Evolutionary conservation across 1,139 yeast species (phyloP).

Genomic region (Saccharomycopsis hybrid): DNA sequence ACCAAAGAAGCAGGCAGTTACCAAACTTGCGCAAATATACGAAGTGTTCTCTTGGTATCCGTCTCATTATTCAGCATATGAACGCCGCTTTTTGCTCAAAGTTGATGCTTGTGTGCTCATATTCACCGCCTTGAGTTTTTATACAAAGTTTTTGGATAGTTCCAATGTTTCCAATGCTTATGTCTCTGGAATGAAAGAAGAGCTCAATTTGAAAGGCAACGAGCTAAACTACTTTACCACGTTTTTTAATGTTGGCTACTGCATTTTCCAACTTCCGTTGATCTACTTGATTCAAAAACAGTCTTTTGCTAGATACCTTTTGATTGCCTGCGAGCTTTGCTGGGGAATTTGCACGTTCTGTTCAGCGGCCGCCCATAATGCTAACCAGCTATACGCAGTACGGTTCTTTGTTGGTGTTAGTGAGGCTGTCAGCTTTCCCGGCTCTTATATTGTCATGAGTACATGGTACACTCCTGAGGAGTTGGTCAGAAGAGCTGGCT

Average conservation of each 20-base stretch:
- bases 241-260: constrained; percentile 46
- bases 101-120: constrained; percentile 54
- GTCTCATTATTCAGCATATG: constrained; percentile 22
- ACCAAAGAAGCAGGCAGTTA: neutral
- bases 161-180: constrained; percentile 59
- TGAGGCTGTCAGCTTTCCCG: constrained; percentile 56
- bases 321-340: constrained; percentile 41
- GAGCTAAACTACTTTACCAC: constrained; percentile 53
- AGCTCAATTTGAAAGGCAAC: constrained; percentile 49
- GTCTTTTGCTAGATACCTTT: constrained; percentile 43
- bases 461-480: constrained; percentile 57
- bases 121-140: constrained; percentile 57
- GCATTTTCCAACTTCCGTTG: constrained; percentile 9
- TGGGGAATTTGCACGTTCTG: constrained; percentile 34
- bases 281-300: constrained; percentile 5
- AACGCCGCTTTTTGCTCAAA: constrained; percentile 48
- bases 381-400: constrained; percentile 39
- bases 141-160: constrained; percentile 55
- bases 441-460: constrained; percentile 55
- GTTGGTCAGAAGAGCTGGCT: constrained; percentile 52
- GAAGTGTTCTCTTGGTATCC: constrained; percentile 12
- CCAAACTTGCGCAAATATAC: constrained; percentile 1
- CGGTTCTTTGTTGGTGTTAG: constrained; percentile 56
- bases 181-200: constrained; percentile 55
- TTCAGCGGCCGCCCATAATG: constrained; percentile 35